Percentiles rank a stretch among this genome's conserved stretches.
These are phyloP conservation scores for Oidium heveae DNA, from an alignment of 2,329 filamentous ascomycete genomes.

Conservation along the genomic window DNA sequence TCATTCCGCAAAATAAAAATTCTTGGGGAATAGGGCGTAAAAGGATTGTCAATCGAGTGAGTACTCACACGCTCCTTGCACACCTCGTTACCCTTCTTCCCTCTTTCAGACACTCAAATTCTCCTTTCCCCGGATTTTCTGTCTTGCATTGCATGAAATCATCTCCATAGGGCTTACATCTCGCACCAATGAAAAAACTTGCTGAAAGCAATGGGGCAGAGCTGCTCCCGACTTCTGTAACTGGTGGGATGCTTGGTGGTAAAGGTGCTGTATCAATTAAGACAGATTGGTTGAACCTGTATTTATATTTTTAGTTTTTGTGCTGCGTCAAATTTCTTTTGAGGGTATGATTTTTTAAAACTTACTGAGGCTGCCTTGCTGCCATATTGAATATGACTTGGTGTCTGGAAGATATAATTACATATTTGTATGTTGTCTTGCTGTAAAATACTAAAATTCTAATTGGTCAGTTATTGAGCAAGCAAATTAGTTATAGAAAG, in stretches of 20 bases:
- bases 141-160: slow-evolving; percentile 99
- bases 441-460: no score
- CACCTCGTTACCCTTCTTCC: slow-evolving; percentile 90
- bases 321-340: not conserved
- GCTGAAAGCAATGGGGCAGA: slow-evolving; percentile 82
- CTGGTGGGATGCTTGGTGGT: slow-evolving; percentile 71
- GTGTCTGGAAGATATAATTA: no score
- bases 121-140: slow-evolving; percentile 70
- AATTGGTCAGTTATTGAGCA: no score
- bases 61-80: slow-evolving; percentile 75
- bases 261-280: slow-evolving; percentile 93
- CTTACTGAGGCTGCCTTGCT: slow-evolving; percentile 10
- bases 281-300: slow-evolving; percentile 79
- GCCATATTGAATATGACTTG: slow-evolving; percentile 10
- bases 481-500: no score
- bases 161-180: slow-evolving; percentile 89
- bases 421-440: no score
- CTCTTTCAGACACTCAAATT: slow-evolving; percentile 89
- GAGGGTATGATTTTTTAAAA: not conserved
- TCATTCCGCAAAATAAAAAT: not conserved
- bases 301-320: slow-evolving; percentile 11
- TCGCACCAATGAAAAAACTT: slow-evolving; percentile 87
- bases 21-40: no score
- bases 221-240: slow-evolving; percentile 78
- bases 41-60: no score